Evolutionary conservation across 805 yeast species (phyloP), one percentile per base, ranked within the genome.

Genomic region (Wickerhamomyces xylosicus): DNA sequence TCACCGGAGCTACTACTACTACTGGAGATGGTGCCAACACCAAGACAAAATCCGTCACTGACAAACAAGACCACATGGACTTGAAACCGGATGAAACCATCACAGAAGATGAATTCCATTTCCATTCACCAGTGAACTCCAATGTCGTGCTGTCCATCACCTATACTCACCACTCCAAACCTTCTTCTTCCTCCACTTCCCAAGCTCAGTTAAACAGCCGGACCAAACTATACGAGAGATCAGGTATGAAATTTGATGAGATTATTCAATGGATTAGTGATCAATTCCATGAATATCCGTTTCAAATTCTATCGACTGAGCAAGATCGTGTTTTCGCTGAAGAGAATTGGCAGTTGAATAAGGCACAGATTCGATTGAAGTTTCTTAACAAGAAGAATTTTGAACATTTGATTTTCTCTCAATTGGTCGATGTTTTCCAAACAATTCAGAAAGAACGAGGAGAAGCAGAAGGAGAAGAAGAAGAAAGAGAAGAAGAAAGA

Each of bases 91-190:
- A n/a, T n/a, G n/a, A n/a, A n/a, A n/a, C n/a, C n/a, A n/a, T n/a
- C n/a, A n/a, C n/a, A 25, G 34, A 37, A 6, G 41, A 36, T 7
- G 29, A 21, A 22, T 39, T 37, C 36, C 31, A 36, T 27, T 52
- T 41, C 43, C 48, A 44, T 35, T 49, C 55, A 2, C 50, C 52
- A 3, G 36, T 52, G 6, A 51, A 48, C 42, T 47, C 52, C 29
- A 52, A 52, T 25, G 54, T 53, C n/a, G 37, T 52, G 10, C 38
- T 52, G 14, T 40, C 53, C 7, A 37, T 52, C 19, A 34, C 29
- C 13, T 28, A 33, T 2, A 28, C n/a, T 8, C 6, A 14, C 7
- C 5, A 14, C 16, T 7, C 6, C 6, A 14, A 28, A 7, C 31
- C 8, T 8, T 14, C 16, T 8, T 7, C 8, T 8, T 28, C 16